Conservation (phyloP, 140 eudicot species). For the Anethum foeniculum region DNA sequence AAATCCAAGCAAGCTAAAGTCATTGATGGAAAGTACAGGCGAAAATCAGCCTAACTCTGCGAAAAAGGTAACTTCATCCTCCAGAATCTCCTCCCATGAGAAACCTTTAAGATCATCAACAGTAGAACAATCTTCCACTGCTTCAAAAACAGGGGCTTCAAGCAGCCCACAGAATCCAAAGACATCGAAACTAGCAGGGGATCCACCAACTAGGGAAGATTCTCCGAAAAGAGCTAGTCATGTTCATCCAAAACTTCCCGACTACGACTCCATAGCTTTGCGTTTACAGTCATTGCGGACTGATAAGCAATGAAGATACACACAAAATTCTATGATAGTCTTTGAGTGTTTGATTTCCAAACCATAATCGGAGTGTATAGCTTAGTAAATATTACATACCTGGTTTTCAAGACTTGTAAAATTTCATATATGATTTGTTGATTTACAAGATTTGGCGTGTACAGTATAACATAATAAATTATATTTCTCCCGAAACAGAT, state of each 20-base stretch:
- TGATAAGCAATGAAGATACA: slow-evolving; percentile 23
- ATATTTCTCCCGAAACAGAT: too few relatives aligned
- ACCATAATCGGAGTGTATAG: neutral
- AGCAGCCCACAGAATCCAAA: slow-evolving; percentile 19
- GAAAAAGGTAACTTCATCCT: slow-evolving; percentile 16
- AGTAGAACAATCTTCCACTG: slow-evolving; percentile 20
- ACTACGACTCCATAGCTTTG: slow-evolving; percentile 51
- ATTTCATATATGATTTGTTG: neutral
- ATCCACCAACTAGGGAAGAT: slow-evolving; percentile 25
- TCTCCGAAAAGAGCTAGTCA: slow-evolving; percentile 53
- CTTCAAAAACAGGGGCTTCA: slow-evolving; percentile 20
- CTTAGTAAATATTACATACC: neutral
- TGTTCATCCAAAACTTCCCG: slow-evolving; percentile 94
- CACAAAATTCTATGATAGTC: neutral
- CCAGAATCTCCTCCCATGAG: slow-evolving; percentile 20
- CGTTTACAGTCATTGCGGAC: slow-evolving; percentile 42
- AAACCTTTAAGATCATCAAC: slow-evolving; percentile 7
- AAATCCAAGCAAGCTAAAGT: slow-evolving; percentile 16
- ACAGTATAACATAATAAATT: too few relatives aligned
- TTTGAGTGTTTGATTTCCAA: neutral
- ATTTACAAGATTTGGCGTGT: neutral
- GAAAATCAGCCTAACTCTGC: slow-evolving; percentile 14
- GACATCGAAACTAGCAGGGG: slow-evolving; percentile 15
- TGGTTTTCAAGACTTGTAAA: neutral
- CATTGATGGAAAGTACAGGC: slow-evolving; percentile 9